Evolutionary conservation across 768 basidiomycete species (phyloP).

Genomic region (Xerocomellus amylosporus): DNA sequence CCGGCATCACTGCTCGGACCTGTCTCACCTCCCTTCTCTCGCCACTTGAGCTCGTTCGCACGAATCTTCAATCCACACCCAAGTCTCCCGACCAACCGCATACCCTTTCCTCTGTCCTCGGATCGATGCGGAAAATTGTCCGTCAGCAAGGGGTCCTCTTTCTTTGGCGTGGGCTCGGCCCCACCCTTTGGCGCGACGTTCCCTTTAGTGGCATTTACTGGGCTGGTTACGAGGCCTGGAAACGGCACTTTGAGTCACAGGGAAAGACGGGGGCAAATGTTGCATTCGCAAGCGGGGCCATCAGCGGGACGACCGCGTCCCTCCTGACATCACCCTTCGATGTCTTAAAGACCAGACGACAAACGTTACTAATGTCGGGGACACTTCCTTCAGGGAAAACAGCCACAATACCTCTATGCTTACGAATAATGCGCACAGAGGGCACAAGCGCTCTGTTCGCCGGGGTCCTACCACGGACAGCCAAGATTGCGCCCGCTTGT

Average conservation of each 20-base stretch:
- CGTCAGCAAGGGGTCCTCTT: conserved; percentile 60
- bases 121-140: conserved; percentile 58
- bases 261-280: conserved; percentile 60
- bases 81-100: conserved; percentile 65
- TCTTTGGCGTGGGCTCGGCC: conserved; percentile 88
- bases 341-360: conserved; percentile 91
- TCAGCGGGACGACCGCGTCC: conserved; percentile 84
- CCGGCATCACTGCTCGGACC: conserved; percentile 82
- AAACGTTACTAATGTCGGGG: conserved; percentile 72
- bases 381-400: conserved; percentile 39
- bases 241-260: conserved; percentile 53
- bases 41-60: conserved; percentile 90
- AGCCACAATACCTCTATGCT: conserved; percentile 60
- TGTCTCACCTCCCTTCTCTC: conserved; percentile 75
- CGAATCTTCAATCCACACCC: conserved; percentile 89
- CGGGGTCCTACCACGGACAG: conserved; percentile 82
- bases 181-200: conserved; percentile 95
- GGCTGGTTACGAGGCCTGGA: conserved; percentile 89
- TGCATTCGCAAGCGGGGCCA: conserved; percentile 87
- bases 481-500: conserved; percentile 96
- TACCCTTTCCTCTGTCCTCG: conserved; percentile 72
- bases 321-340: conserved; percentile 94
- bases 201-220: conserved; percentile 98
- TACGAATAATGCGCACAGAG: conserved; percentile 73
- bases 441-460: conserved; percentile 77